Base-by-base conservation (phyloP, 345 rosid genomes). In the Anastatica hierochuntica region DNA sequence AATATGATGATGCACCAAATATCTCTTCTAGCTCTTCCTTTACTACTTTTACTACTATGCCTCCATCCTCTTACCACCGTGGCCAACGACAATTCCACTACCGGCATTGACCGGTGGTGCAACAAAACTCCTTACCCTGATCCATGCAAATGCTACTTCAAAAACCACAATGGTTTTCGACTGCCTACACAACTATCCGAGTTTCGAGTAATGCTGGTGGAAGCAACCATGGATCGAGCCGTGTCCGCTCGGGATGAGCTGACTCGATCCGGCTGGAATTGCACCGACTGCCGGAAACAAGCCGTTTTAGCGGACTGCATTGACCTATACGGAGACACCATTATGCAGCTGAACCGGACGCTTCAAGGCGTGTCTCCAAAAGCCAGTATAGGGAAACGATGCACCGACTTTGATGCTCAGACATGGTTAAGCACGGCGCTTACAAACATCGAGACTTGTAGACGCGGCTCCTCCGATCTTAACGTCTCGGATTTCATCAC, bases 371-470 rank as follows among this genome's bases (percentile, higher is more conserved):
- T 59, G 14, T 55, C 56, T 23, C 49, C 37, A 21, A 47, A 49
- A 11, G 9, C 58, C 14, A 31, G 6, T 9, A 6, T 49, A 10
- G 46, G 13, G 30, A 48, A 39, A 15, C 5, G 14, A 0, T 81
- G 81, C 64, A 53, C 80, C 4, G 68, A 77, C 57, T 76, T 81
- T 10, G 96, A 90, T 50, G 78, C 77, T 10, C 96, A 87, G 10
- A 90, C 98, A 0, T 90, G 96, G 95, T 79, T 90, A 2, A 90
- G 95, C 76, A 74, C 92, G 0, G 84, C 94, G 10, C 58, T 90
- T 17, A 90, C 96, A 38, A 90, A 90, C 67, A 75, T 72, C 16
- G 77, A 69, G 41, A 87, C 98, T 2, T 90, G 98, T 58, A 63
- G 45, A 14, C 37, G 73, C 4, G 95, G 96, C 34, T 71, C 75